Evolutionary conservation across 345 rosid species (phyloP), one percentile per base, ranked within the genome.

Genomic region (Eutrema yunnanense): DNA sequence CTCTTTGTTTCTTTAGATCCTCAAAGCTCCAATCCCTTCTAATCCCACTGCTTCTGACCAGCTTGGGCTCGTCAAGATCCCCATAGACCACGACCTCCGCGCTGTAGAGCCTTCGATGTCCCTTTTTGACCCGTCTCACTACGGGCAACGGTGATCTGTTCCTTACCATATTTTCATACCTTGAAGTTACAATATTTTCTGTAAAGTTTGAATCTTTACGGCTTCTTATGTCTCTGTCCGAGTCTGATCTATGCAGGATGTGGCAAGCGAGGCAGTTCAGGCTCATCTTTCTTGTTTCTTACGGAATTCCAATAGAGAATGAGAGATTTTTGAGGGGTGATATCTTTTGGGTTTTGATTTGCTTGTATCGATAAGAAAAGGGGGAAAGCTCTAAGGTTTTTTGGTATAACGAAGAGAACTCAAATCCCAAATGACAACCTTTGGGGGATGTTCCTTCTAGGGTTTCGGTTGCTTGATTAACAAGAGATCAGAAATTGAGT

Each of bases 11-110:
- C 62, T 77, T 64, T 76, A 90, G 80, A 80, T 91, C 86, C 81
- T 94, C 95, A 64, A 94, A 91, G 82, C 97, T 94, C 98, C 97
- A 94, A 73, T 94, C 94, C 71, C 98, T 88, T 80, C 97, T 86
- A 76, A 90, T 82, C 40, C 97, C 98, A 62, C 84, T 73, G 75
- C 97, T 94, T 75, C 97, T 81, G 10, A 83, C 76, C 85, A 94
- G 69, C 84, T 46, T 94, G 1, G 96, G 97, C 67, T 75, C 84
- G 4, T 52, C 84, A 6, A 16, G 41, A 0, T 27, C 76, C 4
- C 37, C 71, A 47, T 62, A 82, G 30, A 79, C 58, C 14, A 76
- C 13, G 0, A 62, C 58, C 30, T 82, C 84, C 3, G 81, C 58
- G 7, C 82, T 84, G 41, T 75, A 63, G 5, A 74, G 65, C 50